A percentile compares a stretch with the other conserved stretches of the same genome.
phyloP scores from a whole-genome alignment of 805 yeast genomes.

The Candida berthetii region DNA sequence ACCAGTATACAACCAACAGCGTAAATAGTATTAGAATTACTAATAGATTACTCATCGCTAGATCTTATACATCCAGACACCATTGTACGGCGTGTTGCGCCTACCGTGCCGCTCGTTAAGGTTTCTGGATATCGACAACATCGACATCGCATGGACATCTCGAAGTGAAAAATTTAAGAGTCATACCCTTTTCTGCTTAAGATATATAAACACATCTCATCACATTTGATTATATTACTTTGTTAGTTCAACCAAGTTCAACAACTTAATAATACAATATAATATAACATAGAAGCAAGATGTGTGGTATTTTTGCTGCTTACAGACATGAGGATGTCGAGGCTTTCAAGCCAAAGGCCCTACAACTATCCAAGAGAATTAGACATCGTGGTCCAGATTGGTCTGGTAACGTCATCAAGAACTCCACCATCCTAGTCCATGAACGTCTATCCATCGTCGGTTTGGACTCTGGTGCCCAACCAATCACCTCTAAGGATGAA shows the following conservation, averaged over 20 bases:
- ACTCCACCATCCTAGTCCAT: constrained; percentile 81
- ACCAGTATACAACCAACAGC: too few relatives aligned
- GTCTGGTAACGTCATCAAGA: constrained; percentile 83
- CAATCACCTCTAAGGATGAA: constrained; percentile 78
- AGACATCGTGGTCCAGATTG: constrained; percentile 99
- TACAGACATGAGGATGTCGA: constrained; percentile 76
- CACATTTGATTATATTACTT: neutral
- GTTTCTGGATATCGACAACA: too few relatives aligned
- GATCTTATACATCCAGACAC: too few relatives aligned
- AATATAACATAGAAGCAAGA: constrained; percentile 20
- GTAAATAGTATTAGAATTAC: too few relatives aligned
- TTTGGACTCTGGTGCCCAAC: constrained; percentile 97
- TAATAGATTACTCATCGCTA: too few relatives aligned
- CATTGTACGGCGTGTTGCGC: too few relatives aligned
- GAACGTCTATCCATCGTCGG: constrained; percentile 98
- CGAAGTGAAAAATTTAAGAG: too few relatives aligned
- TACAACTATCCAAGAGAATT: constrained; percentile 85
- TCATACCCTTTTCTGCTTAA: too few relatives aligned
- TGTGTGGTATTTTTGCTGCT: constrained; percentile 99
- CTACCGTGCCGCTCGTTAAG: too few relatives aligned
- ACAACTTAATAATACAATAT: neutral
- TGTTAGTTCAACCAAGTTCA: neutral
- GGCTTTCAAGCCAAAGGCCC: constrained; percentile 78
- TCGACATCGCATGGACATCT: too few relatives aligned
- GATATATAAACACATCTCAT: neutral